Conservation (phyloP, 768 basidiomycete genomes). For the Chalciporus piperatus region DNA sequence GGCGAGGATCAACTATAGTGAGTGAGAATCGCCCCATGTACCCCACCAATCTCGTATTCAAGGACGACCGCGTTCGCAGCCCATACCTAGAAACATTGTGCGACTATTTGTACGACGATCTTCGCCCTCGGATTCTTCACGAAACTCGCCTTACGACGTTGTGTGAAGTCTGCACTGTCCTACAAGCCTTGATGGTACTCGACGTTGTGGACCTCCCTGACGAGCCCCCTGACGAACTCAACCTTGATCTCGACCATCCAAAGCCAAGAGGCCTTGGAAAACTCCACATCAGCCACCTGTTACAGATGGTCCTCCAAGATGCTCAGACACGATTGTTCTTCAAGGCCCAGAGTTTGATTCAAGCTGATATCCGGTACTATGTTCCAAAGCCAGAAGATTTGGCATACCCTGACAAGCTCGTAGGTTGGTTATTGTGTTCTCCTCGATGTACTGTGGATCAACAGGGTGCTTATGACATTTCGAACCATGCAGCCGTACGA, state of each 20-base stretch:
- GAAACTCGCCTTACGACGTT: constrained; percentile 84
- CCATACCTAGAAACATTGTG: constrained; percentile 88
- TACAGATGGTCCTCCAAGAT: constrained; percentile 92
- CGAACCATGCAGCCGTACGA: constrained; percentile 38
- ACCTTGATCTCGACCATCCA: constrained; percentile 37
- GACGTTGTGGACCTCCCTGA: constrained; percentile 53
- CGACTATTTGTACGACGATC: constrained; percentile 92
- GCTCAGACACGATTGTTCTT: constrained; percentile 95
- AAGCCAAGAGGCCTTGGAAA: constrained; percentile 45
- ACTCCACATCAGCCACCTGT: constrained; percentile 75
- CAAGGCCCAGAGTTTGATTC: constrained; percentile 90
- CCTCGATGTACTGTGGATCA: neutral
- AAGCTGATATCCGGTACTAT: constrained; percentile 85
- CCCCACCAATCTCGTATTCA: constrained; percentile 6
- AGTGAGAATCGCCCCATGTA: constrained; percentile 25
- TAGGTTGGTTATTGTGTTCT: constrained; percentile 44
- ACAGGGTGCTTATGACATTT: constrained; percentile 3
- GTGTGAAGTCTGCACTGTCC: constrained; percentile 93
- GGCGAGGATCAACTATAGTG: constrained; percentile 77
- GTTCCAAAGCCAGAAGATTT: constrained; percentile 75
- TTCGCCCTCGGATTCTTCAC: constrained; percentile 93
- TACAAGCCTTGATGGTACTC: constrained; percentile 94
- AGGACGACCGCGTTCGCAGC: constrained; percentile 40
- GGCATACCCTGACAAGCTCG: constrained; percentile 80
- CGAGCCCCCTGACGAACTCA: constrained; percentile 32